Conservation (phyloP, 73 alveolate species). For the Paraurostyla sp. region DNA sequence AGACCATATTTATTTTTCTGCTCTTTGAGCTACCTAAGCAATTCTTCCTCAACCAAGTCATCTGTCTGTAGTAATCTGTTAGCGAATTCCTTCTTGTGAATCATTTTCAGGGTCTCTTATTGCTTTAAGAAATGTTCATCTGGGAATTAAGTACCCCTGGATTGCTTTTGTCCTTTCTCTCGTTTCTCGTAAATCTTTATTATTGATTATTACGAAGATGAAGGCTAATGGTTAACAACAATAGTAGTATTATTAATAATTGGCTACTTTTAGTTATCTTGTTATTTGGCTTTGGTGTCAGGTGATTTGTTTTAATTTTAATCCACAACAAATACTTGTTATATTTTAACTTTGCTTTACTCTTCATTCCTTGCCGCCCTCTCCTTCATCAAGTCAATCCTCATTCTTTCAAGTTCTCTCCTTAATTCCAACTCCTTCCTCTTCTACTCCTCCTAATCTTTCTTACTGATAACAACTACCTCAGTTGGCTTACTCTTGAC, state of each 20-base stretch:
- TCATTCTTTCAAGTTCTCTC: neutral
- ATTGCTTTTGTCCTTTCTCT: neutral
- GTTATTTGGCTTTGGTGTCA: no score
- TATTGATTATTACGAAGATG: no score
- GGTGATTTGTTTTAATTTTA: no score
- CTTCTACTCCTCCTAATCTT: neutral
- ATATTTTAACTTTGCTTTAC: neutral
- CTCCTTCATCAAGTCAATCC: no score
- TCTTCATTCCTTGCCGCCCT: no score
- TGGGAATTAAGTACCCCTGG: slow-evolving; percentile 5
- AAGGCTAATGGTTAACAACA: no score
- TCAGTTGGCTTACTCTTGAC: neutral
- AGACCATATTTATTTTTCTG: slow-evolving; percentile 13
- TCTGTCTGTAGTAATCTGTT: neutral
- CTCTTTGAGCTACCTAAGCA: neutral
- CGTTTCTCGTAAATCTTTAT: neutral
- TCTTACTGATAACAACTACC: neutral
- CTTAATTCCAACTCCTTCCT: neutral
- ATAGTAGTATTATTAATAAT: neutral
- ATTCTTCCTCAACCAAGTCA: slow-evolving; percentile 13
- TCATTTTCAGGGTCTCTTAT: neutral
- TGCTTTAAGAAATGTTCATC: neutral
- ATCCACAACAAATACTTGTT: no score
- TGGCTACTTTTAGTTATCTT: neutral
- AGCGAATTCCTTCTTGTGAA: neutral